Percentiles rank a stretch among this genome's conserved stretches.
Evolutionary conservation across 345 rosid species (phyloP).

Genomic region (Rhodomyrtus tomentosa): DNA sequence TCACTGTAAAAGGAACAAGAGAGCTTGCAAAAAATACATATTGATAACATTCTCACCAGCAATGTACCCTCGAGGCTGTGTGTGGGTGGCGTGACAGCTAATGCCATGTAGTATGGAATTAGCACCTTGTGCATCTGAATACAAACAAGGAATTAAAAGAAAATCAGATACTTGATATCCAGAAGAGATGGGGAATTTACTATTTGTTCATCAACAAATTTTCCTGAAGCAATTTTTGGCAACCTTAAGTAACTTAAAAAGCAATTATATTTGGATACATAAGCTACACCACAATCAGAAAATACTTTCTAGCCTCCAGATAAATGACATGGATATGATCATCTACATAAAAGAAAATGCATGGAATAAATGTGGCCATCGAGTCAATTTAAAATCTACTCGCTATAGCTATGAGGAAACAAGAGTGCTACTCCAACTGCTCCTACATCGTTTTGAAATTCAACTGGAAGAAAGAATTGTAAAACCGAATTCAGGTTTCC

Average conservation of each 20-base stretch:
- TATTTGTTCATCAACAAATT: not conserved
- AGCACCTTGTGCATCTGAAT: conserved; percentile 47
- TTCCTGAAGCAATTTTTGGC: not conserved
- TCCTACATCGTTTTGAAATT: not conserved
- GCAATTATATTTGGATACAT: not conserved
- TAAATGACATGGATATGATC: not conserved
- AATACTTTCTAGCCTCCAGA: not conserved
- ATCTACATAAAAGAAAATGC: not conserved
- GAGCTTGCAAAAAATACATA: not conserved
- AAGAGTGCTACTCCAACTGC: not conserved
- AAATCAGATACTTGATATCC: not conserved
- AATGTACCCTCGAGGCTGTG: conserved; percentile 45
- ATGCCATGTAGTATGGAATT: conserved; percentile 20
- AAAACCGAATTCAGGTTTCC: not conserved
- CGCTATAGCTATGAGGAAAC: not conserved
- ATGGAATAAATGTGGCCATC: not conserved
- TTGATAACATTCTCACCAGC: conserved; percentile 20
- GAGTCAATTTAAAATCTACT: not conserved
- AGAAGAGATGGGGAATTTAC: not conserved
- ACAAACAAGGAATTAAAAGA: not conserved
- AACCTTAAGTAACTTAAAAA: not conserved
- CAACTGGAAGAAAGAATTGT: not conserved
- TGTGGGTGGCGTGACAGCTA: conserved; percentile 30
- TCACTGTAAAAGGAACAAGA: not conserved
- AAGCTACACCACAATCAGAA: not conserved